Conservation (phyloP, 2,329 filamentous ascomycete genomes). For the Sarocladium kiliense region DNA sequence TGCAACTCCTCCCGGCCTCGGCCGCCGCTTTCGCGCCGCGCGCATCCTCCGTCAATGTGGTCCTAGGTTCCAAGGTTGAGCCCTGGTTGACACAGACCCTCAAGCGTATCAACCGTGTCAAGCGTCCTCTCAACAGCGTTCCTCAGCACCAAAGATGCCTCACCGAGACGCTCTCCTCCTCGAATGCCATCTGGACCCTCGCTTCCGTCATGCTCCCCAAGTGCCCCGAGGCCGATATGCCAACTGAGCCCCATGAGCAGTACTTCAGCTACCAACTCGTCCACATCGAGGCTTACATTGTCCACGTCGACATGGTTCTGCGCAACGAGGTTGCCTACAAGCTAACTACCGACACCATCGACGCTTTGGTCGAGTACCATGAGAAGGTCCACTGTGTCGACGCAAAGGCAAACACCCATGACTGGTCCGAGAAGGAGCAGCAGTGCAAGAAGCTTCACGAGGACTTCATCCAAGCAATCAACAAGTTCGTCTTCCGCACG, state of each 20-base stretch:
- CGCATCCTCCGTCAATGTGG: conserved; percentile 85
- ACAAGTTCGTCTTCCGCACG: conserved; percentile 94
- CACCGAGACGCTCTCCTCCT: conserved; percentile 85
- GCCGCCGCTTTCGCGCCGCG: conserved; percentile 94
- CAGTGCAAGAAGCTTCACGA: conserved; percentile 97
- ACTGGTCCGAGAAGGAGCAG: conserved; percentile 94
- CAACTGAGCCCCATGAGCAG: conserved; percentile 78
- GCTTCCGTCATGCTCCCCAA: conserved; percentile 91
- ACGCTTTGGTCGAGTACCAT: conserved; percentile 89
- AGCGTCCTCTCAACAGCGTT: conserved; percentile 95
- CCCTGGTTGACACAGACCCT: conserved; percentile 95
- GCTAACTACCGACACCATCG: conserved; percentile 90
- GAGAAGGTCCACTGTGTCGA: conserved; percentile 92
- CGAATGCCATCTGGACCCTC: conserved; percentile 90
- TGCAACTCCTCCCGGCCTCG: conserved; percentile 88
- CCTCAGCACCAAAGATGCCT: conserved; percentile 93
- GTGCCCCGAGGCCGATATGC: conserved; percentile 77
- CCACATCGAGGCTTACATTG: conserved; percentile 94
- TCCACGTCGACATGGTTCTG: conserved; percentile 98
- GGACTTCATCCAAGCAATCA: conserved; percentile 92
- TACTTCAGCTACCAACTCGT: conserved; percentile 90
- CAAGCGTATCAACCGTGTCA: conserved; percentile 94
- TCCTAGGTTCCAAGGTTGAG: conserved; percentile 86
- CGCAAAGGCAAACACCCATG: conserved; percentile 80
- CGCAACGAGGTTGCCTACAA: conserved; percentile 98